Base-by-base conservation (phyloP, 2,329 filamentous ascomycete genomes). In the Samsoniella hepiali region DNA sequence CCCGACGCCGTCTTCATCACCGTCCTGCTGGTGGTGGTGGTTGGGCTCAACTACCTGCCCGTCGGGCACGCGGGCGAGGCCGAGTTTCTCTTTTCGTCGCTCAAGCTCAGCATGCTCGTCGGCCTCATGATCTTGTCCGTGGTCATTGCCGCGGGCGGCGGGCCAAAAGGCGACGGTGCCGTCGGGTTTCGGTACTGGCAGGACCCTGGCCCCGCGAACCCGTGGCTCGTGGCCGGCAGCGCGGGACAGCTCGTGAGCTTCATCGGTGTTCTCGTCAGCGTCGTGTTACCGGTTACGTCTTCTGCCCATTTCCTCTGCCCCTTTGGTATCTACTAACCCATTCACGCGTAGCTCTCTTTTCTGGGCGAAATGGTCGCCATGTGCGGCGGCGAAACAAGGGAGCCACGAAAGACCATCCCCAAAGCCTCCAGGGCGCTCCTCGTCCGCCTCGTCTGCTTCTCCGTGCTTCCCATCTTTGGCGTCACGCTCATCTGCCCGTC, bases 381-480 rank as follows among this genome's bases (percentile, higher is more conserved):
- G 7, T 62, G 60, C 42, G 53, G 51, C 2, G 51, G 60, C 60
- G 51, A 62, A 13, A 56, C 60, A 9, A 50, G 17, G 32, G 32
- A 62, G 38, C 42, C 60, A n/a, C 40, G 38, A 6, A 57, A 42
- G 40, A 17, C 53, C 3, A 62, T 62, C 9, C 60, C 60, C 8
- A 45, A 31, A 10, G 60, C 60, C 5, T 42, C 61, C n/a, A 58
- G 36, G 36, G 61, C 61, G 15, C 55, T 63, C 11, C 7, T 54
- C 3, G 17, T 62, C 31, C 50, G 60, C 11, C 60, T 62, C 27
- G 8, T 51, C n/a, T 49, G 45, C 45, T 60, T 60, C 34, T 60
- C 45, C 34, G 47, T 81, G 79, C 65, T 84, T 79, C 15, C 83
- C 81, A 1, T 85, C 83, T 45, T 63, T 8, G 59, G 34, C 22